Evolutionary conservation across 2,329 filamentous ascomycete genomes (phyloP).

Genomic region (Emergomyces orientalis): DNA sequence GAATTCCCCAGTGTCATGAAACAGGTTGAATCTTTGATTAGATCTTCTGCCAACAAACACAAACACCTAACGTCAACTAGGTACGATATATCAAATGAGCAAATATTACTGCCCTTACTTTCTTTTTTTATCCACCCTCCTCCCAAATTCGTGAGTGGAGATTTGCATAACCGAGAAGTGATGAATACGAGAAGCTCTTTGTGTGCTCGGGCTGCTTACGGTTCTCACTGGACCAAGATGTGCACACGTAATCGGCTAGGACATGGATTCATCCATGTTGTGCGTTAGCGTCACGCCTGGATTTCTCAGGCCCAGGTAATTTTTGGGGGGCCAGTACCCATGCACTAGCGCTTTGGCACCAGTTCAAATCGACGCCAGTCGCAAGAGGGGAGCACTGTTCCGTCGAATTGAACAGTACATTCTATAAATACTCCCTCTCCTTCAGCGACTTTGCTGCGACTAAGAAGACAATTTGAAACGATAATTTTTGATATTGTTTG

Average conservation of each 20-base stretch:
- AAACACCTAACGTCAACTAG: neutral
- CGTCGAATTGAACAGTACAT: no score
- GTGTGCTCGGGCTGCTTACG: neutral
- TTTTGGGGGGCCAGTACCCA: neutral
- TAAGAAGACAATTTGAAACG: no score
- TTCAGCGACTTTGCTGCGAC: no score
- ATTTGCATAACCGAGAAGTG: neutral
- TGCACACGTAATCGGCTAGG: neutral
- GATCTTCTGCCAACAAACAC: neutral
- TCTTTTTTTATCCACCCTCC: no score
- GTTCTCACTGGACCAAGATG: neutral
- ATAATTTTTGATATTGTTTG: no score
- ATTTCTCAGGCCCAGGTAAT: neutral
- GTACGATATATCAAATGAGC: neutral
- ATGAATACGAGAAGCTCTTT: neutral
- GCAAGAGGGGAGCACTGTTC: no score
- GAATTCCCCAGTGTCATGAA: neutral
- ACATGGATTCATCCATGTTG: neutral
- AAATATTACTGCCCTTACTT: no score
- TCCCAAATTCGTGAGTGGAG: neutral
- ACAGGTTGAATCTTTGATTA: neutral
- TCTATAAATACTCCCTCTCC: no score
- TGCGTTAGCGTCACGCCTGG: neutral
- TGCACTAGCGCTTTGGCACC: no score
- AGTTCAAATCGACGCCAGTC: no score